A percentile compares a stretch with the other conserved stretches of the same genome.
phyloP scores from a whole-genome alignment of 192 early-diverging fungal genomes.

The Entrophospora sp. region DNA sequence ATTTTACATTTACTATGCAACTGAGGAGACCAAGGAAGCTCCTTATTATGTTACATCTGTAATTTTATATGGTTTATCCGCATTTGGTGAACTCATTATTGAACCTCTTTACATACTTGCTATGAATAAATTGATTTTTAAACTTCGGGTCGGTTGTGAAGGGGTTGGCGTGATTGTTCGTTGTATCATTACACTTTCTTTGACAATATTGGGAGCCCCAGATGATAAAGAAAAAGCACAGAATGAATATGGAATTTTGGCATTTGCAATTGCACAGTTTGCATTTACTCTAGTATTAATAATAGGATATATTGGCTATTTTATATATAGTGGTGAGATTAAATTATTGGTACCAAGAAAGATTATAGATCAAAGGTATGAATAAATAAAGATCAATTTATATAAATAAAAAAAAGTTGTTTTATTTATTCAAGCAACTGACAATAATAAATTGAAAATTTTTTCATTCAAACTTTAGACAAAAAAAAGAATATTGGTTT shows the following conservation, averaged over 20 bases:
- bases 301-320: conserved; percentile 46
- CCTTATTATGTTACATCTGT: conserved; percentile 51
- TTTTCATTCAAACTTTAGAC: too few relatives aligned
- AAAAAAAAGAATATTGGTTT: conserved; percentile 42
- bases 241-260: conserved; percentile 52
- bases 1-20: conserved; percentile 40
- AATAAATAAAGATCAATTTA: conserved; percentile 20
- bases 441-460: too few relatives aligned
- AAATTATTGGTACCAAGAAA: conserved; percentile 28
- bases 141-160: conserved; percentile 72
- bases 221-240: conserved; percentile 7
- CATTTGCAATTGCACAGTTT: conserved; percentile 77
- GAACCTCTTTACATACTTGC: conserved; percentile 83
- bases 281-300: conserved; percentile 56
- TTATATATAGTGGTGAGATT: conserved; percentile 28
- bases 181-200: conserved; percentile 58
- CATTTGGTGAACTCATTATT: conserved; percentile 68
- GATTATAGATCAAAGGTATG: conserved; percentile 26
- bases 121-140: conserved; percentile 62
- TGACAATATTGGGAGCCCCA: conserved; percentile 46
- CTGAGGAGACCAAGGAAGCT: conserved; percentile 14
- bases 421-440: too few relatives aligned
- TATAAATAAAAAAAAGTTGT: too few relatives aligned
- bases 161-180: conserved; percentile 67
- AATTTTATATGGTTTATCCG: conserved; percentile 60